Evolutionary conservation across 169 alveolate species (phyloP), one percentile per base, ranked within the genome.

Genomic region (Besnoitia besnoiti): DNA sequence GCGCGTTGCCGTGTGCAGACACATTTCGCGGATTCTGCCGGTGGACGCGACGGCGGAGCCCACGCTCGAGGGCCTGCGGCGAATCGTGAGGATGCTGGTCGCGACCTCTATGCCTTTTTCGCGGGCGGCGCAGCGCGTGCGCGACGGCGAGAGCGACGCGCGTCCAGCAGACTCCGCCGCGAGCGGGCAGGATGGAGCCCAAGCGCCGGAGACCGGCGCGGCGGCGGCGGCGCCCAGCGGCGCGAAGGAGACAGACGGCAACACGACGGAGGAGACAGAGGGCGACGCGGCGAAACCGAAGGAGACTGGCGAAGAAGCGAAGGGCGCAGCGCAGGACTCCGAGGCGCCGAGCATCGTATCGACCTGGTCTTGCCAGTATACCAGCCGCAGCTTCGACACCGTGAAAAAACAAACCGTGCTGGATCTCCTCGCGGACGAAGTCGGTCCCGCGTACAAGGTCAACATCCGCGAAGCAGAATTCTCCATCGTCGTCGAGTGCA

Each of bases 391-490:
- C 76, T 82, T 82, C 47, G 90, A 49, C 12, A 82, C 90, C 24
- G 75, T 82, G 44, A 82, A 82, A 44, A 82, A 49, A n/a, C 44
- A 82, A 42, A 35, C 3, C 30, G 75, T 82, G 21, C 90, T 82
- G n/a, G 90, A 82, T 24, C 44, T 82, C 8, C 75, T 82, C 5
- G 40, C 90, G 0, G 44, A n/a, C 24, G 76, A 47, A 44, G 90
- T 82, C 42, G 90, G 90, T 19, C 21, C 51, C 42, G 42, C 62
- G 39, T 82, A 82, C 90, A 82, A 44, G 76, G 90, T 82, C 44
- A 39, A 82, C 46, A 46, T 82, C 8, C 19, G n/a, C 5, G 47
- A 82, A 3, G 27, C 90, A 39, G 47, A 30, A 46, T 49, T 33
- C 90, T 33, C 90, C 8, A 27, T 82, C 75, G n/a, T 82, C 62